phyloP scores from a whole-genome alignment of 495 filamentous ascomycete genomes.

The Hyphodiscus hymeniophilus region DNA sequence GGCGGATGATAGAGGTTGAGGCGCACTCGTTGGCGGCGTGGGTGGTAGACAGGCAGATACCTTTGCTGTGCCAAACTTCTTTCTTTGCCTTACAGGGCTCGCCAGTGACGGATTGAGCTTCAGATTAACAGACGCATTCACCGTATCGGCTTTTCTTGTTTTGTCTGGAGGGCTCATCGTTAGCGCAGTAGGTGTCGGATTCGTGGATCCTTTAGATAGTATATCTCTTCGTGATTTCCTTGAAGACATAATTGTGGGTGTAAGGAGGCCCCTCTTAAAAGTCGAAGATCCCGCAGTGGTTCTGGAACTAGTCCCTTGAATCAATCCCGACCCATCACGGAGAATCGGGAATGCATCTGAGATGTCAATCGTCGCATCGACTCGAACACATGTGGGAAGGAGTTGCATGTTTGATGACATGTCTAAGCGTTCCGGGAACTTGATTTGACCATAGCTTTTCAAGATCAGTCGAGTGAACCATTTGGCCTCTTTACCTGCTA shows the following conservation, averaged over 20 bases:
- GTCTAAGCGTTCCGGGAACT: conserved; percentile 34
- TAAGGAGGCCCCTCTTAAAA: no score
- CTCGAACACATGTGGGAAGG: conserved; percentile 12
- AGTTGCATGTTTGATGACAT: conserved; percentile 24
- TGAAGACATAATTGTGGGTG: no score
- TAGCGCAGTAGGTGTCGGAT: no score
- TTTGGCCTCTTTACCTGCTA: conserved; percentile 69
- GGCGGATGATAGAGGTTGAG: not conserved
- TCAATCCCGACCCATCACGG: conserved; percentile 4
- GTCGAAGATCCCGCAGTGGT: no score
- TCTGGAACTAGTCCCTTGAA: not conserved
- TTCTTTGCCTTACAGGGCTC: no score
- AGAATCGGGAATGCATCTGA: not conserved
- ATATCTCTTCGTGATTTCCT: no score
- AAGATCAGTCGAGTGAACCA: conserved; percentile 82
- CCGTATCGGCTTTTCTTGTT: no score
- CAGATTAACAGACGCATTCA: not conserved
- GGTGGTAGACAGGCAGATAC: not conserved
- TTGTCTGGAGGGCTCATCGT: no score
- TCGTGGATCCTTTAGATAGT: no score
- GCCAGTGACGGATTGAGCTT: not conserved
- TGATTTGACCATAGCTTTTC: conserved; percentile 61
- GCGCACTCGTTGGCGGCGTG: not conserved
- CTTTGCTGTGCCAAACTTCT: not conserved
- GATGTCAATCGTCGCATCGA: conserved; percentile 7